These are phyloP conservation scores for Themeda triandra DNA, from an alignment of 176 grass and related monocot species.

Conservation along the genomic window DNA sequence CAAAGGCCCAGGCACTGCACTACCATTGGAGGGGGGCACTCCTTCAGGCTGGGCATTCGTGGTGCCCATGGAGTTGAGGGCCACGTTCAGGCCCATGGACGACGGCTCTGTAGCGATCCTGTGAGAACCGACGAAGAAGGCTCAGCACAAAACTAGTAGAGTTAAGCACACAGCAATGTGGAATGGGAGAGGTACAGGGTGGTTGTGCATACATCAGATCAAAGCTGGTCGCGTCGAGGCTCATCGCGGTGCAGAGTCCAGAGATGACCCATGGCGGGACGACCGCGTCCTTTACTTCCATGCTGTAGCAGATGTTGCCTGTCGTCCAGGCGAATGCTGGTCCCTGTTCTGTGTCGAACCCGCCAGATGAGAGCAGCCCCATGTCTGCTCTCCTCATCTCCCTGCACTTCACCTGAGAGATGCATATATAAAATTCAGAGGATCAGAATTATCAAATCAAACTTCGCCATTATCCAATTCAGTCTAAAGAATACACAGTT, in stretches of 20 bases:
- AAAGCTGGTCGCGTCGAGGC: conserved; percentile 40
- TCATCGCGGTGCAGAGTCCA: conserved; percentile 64
- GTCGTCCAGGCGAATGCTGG: neutral
- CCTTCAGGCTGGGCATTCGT: neutral
- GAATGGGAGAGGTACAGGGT: neutral
- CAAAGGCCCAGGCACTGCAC: neutral
- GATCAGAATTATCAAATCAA: neutral
- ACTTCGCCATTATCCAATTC: neutral
- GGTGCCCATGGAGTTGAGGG: conserved; percentile 39
- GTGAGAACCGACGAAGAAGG: neutral
- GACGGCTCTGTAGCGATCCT: conserved; percentile 50
- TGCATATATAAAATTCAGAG: neutral
- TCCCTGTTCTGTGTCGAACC: conserved; percentile 24
- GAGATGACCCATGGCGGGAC: conserved; percentile 75
- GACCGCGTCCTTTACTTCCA: conserved; percentile 69
- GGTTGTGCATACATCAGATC: conserved; percentile 44
- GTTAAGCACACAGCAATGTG: neutral
- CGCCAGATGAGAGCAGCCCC: conserved; percentile 26
- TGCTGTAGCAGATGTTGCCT: conserved; percentile 17
- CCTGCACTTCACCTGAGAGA: conserved; percentile 72
- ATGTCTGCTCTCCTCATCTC: conserved; percentile 84
- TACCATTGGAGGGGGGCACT: too few relatives aligned
- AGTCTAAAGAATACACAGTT: neutral
- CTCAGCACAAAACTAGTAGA: neutral
- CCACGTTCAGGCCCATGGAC: conserved; percentile 55